Conservation (phyloP, 1,139 yeast species). For the Lodderomyces jiufengensis region DNA sequence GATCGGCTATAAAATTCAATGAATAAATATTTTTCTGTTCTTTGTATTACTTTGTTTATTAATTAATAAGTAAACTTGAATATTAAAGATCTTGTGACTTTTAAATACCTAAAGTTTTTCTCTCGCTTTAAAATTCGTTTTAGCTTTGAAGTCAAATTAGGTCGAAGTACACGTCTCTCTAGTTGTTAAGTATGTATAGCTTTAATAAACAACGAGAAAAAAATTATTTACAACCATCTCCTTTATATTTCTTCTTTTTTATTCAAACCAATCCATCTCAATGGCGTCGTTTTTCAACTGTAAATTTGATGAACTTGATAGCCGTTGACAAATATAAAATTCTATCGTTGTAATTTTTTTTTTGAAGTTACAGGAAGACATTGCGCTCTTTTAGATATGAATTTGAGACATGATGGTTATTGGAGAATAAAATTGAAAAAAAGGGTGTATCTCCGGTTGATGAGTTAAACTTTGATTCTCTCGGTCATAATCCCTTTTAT, state of each 20-base stretch:
- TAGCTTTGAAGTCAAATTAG: not conserved
- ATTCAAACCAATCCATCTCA: slow-evolving; percentile 24
- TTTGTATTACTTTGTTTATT: not conserved
- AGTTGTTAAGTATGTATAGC: too few relatives aligned
- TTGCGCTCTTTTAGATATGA: slow-evolving; percentile 10
- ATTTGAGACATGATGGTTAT: slow-evolving; percentile 16
- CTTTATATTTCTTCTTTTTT: slow-evolving; percentile 6
- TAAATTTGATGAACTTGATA: slow-evolving; percentile 31
- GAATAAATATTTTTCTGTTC: too few relatives aligned
- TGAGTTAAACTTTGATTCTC: slow-evolving; percentile 38
- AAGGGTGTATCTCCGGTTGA: slow-evolving; percentile 50
- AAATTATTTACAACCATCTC: too few relatives aligned
- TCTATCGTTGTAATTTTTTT: slow-evolving; percentile 2
- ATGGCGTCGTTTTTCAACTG: slow-evolving; percentile 33
- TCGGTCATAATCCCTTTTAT: slow-evolving; percentile 48
- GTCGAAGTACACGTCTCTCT: too few relatives aligned
- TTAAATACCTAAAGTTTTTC: too few relatives aligned
- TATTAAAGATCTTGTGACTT: too few relatives aligned
- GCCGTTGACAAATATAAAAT: slow-evolving; percentile 18
- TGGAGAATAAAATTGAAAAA: slow-evolving; percentile 21
- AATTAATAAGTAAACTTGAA: not conserved
- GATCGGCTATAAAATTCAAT: too few relatives aligned
- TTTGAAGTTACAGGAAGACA: slow-evolving; percentile 7
- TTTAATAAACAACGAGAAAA: not conserved
- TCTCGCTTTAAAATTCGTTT: too few relatives aligned